Conservation (phyloP, 2,329 filamentous ascomycete species). For the Verticillium tricorpus region DNA sequence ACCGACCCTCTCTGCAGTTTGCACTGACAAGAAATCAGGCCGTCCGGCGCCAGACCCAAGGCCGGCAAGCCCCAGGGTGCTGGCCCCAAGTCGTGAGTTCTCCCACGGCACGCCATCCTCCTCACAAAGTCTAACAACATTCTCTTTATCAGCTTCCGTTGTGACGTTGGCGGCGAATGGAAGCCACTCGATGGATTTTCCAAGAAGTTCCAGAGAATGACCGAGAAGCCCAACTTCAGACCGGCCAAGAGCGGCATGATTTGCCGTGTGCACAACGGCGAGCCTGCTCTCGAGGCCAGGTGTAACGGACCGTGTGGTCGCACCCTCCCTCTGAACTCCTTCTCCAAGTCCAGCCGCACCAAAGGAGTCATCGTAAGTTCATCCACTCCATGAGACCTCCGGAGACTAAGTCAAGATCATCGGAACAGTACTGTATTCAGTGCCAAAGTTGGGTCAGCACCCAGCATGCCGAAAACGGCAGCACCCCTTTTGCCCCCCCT, state of each 20-base stretch:
- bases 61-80: not conserved
- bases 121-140: not conserved
- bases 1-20: not conserved
- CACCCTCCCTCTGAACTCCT: constrained; percentile 21
- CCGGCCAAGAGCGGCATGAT: constrained; percentile 29
- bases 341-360: constrained; percentile 22
- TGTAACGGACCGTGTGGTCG: constrained; percentile 26
- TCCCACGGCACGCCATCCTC: too few relatives aligned
- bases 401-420: not conserved
- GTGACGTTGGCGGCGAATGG: constrained; percentile 31
- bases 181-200: constrained; percentile 26
- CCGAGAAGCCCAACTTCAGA: constrained; percentile 19
- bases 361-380: constrained; percentile 24
- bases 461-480: constrained; percentile 23
- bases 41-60: not conserved
- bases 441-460: constrained; percentile 31
- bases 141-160: constrained; percentile 8
- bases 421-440: constrained; percentile 24
- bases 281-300: constrained; percentile 17
- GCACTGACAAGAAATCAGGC: not conserved
- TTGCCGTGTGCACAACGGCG: constrained; percentile 27
- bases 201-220: constrained; percentile 22
- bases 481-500: constrained; percentile 7
- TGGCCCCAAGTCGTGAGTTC: not conserved
- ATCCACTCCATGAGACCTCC: not conserved